Evolutionary conservation across 345 rosid genomes (phyloP), one percentile per base, ranked within the genome.

Genomic region (Eucalyptus microcorys): DNA sequence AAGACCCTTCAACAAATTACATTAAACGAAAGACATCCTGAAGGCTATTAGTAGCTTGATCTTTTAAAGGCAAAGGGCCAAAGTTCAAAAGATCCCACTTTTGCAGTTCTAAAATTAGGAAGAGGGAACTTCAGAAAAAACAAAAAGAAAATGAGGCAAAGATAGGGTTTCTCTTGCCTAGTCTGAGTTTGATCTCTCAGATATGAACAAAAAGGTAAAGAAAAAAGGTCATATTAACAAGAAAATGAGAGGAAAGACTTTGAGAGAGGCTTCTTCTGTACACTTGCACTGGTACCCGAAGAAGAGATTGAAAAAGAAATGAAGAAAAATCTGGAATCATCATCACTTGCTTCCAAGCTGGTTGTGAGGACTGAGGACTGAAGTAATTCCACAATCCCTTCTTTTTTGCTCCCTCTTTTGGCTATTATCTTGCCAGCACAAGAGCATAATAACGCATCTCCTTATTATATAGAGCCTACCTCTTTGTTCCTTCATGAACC

Each of bases 401-500:
- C 13, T 3, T 10, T 37, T 76, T n/a, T 14, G 76, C 45, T 76
- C 83, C 47, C 37, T 17, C 80, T 34, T 76, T 21, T 21, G 47
- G 83, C 83, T 17, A 52, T 88, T 92, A 57, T 95, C 94, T 79
- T 91, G 92, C 95, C 94, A 94, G 88, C 95, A 95, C 59, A 95
- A 88, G 89, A 95, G 95, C 94, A 92, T 93, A 26, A 92, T 91
- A 61, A 95, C 88, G 87, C 96, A 95, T 89, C 95, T 94, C 89
- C 93, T 90, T 22, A 95, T 93, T 49, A 95, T 93, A 88, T 93
- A 95, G 32, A 95, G 91, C 91, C 94, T 92, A 87, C 95, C 94
- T 89, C 92, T 92, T 83, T 91, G 91, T 88, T 94, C 93, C 89
- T 89, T 92, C 50, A 94, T 61, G 55, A 93, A 94, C 87, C 91